Evolutionary conservation across 2,329 filamentous ascomycete genomes (phyloP).

Genomic region (Epichloe baconii): DNA sequence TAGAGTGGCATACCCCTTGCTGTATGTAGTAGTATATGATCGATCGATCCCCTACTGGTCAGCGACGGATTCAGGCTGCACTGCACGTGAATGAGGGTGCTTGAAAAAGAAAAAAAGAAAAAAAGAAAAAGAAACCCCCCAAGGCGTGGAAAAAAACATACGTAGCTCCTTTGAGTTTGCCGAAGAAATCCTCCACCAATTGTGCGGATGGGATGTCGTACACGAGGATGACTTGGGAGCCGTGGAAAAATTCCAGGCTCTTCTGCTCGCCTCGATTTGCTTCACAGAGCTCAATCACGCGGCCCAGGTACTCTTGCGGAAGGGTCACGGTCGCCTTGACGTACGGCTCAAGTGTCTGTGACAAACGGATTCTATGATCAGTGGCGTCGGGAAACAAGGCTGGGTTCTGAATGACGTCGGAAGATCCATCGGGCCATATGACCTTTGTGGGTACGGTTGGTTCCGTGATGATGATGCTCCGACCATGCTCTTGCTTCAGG

Average conservation of each 20-base stretch:
- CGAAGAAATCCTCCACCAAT: conserved; percentile 93
- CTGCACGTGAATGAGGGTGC: too few species aligned
- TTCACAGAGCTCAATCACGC: conserved; percentile 91
- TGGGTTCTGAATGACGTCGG: conserved; percentile 72
- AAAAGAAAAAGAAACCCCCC: too few species aligned
- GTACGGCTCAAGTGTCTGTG: conserved; percentile 38
- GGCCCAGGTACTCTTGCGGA: conserved; percentile 86
- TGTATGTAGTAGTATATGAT: conserved; percentile 12
- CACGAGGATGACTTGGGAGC: conserved; percentile 85
- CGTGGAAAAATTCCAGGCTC: conserved; percentile 80
- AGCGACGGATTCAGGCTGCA: not conserved
- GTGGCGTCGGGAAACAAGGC: conserved; percentile 69
- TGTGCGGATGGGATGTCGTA: conserved; percentile 83
- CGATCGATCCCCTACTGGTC: too few species aligned
- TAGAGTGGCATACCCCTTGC: conserved; percentile 84
- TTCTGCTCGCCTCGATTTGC: conserved; percentile 76
- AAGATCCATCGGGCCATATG: conserved; percentile 61
- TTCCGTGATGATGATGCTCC: conserved; percentile 91
- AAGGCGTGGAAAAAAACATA: conserved; percentile 13
- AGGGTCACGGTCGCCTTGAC: conserved; percentile 75
- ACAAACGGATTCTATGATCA: conserved; percentile 29
- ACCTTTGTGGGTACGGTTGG: conserved; percentile 90
- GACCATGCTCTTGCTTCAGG: conserved; percentile 83
- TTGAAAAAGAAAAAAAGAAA: too few species aligned
- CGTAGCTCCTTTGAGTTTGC: conserved; percentile 83